phyloP scores from a whole-genome alignment of 1,284 basidiomycete species.

The Trichosporon sp. region DNA sequence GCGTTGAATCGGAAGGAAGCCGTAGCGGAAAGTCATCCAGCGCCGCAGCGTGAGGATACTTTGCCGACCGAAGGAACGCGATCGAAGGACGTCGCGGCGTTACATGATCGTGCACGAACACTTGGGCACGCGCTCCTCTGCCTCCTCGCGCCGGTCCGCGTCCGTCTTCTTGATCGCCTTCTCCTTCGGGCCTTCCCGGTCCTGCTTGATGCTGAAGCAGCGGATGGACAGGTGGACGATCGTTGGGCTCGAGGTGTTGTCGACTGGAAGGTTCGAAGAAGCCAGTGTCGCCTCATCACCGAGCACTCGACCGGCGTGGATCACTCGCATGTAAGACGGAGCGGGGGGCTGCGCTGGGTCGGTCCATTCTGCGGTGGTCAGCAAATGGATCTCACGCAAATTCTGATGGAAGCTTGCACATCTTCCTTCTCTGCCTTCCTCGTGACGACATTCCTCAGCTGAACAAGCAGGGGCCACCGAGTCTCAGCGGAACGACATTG shows the following conservation, averaged over 20 bases:
- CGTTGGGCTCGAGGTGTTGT: conserved; percentile 52
- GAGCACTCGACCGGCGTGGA: conserved; percentile 74
- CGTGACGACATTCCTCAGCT: not conserved
- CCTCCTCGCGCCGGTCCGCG: conserved; percentile 3
- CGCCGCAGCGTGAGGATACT: not conserved
- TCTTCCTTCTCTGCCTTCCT: not conserved
- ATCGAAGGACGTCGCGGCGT: not conserved
- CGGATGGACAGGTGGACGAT: conserved; percentile 76
- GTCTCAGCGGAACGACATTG: not conserved
- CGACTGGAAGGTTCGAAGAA: conserved; percentile 29
- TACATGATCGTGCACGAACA: conserved; percentile 44
- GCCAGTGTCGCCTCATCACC: conserved; percentile 72
- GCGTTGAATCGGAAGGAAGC: too few relatives aligned
- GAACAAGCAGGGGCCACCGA: not conserved
- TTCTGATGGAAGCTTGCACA: not conserved
- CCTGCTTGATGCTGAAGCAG: conserved; percentile 49
- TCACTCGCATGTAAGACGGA: conserved; percentile 67
- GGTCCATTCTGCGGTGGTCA: conserved; percentile 60
- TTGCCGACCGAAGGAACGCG: not conserved
- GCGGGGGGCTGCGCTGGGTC: conserved; percentile 63
- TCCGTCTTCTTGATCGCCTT: conserved; percentile 13
- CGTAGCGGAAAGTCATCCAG: too few relatives aligned
- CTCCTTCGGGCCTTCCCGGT: not conserved
- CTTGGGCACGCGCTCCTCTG: conserved; percentile 34
- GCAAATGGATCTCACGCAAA: not conserved